Conservation (phyloP, 1,284 basidiomycete species). For the Sphaerobolus stellatus region DNA sequence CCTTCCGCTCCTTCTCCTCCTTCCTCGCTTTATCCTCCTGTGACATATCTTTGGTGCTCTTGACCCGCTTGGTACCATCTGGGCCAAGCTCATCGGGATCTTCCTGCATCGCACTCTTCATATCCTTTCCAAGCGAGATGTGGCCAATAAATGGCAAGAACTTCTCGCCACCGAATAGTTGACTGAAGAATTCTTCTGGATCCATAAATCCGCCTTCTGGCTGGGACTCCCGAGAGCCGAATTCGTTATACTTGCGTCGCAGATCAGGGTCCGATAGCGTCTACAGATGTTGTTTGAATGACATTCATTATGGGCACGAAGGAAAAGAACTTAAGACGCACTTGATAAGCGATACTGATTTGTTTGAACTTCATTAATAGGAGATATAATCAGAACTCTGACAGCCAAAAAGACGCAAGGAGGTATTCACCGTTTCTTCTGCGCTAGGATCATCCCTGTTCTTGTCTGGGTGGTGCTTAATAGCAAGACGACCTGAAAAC, state of each 20-base stretch:
- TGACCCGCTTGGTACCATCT: slow-evolving; percentile 50
- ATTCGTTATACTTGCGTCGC: slow-evolving; percentile 93
- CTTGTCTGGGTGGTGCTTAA: slow-evolving; percentile 91
- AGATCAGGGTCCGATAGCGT: slow-evolving; percentile 85
- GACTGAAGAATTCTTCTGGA: slow-evolving; percentile 89
- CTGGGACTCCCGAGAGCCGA: slow-evolving; percentile 75
- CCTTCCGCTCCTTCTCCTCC: slow-evolving; percentile 73
- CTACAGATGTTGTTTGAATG: slow-evolving; percentile 28
- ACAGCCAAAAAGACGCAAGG: slow-evolving; percentile 14
- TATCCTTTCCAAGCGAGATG: slow-evolving; percentile 86
- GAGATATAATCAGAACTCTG: slow-evolving; percentile 19
- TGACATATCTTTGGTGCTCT: slow-evolving; percentile 72
- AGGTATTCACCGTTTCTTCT: slow-evolving; percentile 67
- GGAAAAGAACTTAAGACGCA: not conserved
- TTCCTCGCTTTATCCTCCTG: slow-evolving; percentile 83
- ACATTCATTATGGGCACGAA: not conserved
- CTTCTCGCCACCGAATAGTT: slow-evolving; percentile 87
- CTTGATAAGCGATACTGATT: slow-evolving; percentile 27
- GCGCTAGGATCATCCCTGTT: slow-evolving; percentile 92
- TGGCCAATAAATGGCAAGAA: slow-evolving; percentile 83
- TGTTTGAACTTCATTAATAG: slow-evolving; percentile 26
- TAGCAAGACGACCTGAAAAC: slow-evolving; percentile 77
- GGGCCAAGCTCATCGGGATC: slow-evolving; percentile 52
- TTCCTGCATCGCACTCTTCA: slow-evolving; percentile 97
- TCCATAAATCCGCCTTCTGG: slow-evolving; percentile 75